Evolutionary conservation across 495 filamentous ascomycete genomes (phyloP).

Genomic region (Chlorociboria aeruginascens): DNA sequence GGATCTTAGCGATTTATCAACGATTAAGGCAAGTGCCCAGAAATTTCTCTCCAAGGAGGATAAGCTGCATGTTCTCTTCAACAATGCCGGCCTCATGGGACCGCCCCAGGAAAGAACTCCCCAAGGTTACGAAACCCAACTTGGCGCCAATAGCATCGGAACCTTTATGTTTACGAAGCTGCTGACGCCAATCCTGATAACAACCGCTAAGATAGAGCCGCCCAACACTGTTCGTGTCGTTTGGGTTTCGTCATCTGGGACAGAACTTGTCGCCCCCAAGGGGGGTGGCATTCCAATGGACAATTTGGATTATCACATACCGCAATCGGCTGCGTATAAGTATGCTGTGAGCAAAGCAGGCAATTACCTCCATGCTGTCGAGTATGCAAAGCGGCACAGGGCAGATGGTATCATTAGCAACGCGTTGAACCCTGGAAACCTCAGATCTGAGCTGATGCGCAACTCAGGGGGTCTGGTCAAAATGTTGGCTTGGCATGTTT

Average conservation of each 20-base stretch:
- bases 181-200: conserved; percentile 23
- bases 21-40: conserved; percentile 18
- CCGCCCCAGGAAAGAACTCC: conserved; percentile 23
- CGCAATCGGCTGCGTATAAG: too few relatives aligned
- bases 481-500: conserved; percentile 5
- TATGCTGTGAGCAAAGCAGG: conserved; percentile 23
- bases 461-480: conserved; percentile 1
- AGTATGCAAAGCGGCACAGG: conserved; percentile 21
- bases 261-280: not conserved
- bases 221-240: conserved; percentile 29
- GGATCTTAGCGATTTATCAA: conserved; percentile 27
- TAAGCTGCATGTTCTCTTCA: conserved; percentile 7
- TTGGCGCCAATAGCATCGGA: conserved; percentile 29
- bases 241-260: conserved; percentile 23
- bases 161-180: conserved; percentile 30
- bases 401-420: conserved; percentile 21
- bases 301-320: not conserved
- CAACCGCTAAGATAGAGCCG: conserved; percentile 9
- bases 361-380: conserved; percentile 18
- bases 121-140: conserved; percentile 28
- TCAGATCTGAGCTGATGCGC: conserved; percentile 29
- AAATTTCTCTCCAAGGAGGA: conserved; percentile 26
- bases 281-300: not conserved
- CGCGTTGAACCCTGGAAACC: conserved; percentile 28
- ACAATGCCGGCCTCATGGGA: conserved; percentile 37